These are phyloP conservation scores for Botrytis galanthina DNA, from an alignment of 2,329 filamentous ascomycete species.

Conservation along the genomic window DNA sequence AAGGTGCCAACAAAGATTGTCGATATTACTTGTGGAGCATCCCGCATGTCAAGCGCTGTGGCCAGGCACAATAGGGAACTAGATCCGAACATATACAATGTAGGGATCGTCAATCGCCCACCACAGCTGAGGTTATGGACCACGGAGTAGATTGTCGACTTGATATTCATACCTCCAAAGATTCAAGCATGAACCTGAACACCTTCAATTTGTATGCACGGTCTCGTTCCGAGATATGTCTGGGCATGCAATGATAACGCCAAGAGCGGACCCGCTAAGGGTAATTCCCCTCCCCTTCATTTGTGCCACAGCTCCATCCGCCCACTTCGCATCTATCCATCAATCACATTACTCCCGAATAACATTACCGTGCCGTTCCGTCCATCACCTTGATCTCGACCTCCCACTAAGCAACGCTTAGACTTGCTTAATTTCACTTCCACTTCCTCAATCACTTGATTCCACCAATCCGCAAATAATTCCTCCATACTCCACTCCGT, in stretches of 20 bases:
- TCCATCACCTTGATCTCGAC: background rate
- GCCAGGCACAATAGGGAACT: background rate
- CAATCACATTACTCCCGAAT: background rate
- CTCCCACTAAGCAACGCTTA: background rate
- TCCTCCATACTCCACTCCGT: background rate
- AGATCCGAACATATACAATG: background rate
- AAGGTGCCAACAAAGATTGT: background rate
- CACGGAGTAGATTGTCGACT: background rate
- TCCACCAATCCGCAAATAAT: background rate
- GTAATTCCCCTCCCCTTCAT: background rate
- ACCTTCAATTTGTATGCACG: background rate
- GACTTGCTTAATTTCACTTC: background rate
- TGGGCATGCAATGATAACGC: background rate
- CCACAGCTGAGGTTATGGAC: background rate
- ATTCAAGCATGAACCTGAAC: background rate
- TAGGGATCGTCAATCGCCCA: background rate
- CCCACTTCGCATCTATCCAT: background rate
- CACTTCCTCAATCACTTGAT: background rate
- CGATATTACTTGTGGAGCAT: background rate
- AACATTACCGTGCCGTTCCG: background rate
- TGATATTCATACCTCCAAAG: background rate
- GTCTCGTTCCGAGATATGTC: background rate
- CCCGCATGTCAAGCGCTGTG: background rate
- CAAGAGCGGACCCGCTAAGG: slow-evolving; percentile 1
- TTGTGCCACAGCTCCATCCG: background rate